Conservation (phyloP, 2,329 filamentous ascomycete genomes). For the Hypoxylon sp. region DNA sequence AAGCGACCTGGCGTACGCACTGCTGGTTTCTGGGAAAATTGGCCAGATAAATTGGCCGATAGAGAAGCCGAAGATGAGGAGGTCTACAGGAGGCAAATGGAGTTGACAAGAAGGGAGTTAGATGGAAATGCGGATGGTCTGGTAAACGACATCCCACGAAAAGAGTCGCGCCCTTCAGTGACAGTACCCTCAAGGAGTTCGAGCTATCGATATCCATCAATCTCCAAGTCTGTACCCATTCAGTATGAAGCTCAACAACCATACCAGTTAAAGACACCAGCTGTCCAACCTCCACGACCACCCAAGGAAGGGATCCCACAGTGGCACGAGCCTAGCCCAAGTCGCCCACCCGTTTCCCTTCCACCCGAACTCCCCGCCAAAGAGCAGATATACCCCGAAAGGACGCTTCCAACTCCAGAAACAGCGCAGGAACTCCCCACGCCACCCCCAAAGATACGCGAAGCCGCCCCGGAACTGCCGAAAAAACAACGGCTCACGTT, state of each 20-base stretch:
- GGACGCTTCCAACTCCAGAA: slow-evolving; percentile 46
- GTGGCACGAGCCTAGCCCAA: slow-evolving; percentile 20
- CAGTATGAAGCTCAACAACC: slow-evolving; percentile 57
- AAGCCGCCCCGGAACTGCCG: slow-evolving; percentile 43
- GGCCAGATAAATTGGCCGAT: slow-evolving; percentile 55
- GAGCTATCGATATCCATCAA: slow-evolving; percentile 70
- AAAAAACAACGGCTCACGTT: slow-evolving; percentile 78
- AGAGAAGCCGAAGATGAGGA: slow-evolving; percentile 58
- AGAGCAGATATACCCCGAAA: slow-evolving; percentile 50
- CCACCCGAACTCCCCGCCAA: slow-evolving; percentile 54
- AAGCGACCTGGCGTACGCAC: slow-evolving; percentile 70
- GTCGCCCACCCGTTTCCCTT: slow-evolving; percentile 28
- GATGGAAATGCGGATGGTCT: slow-evolving; percentile 53
- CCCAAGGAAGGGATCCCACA: slow-evolving; percentile 55
- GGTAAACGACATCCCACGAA: slow-evolving; percentile 48
- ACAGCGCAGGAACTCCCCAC: slow-evolving; percentile 45
- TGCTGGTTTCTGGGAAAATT: slow-evolving; percentile 62
- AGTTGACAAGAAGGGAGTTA: slow-evolving; percentile 64
- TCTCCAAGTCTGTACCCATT: slow-evolving; percentile 66
- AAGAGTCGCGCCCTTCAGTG: slow-evolving; percentile 35
- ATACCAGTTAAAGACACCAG: slow-evolving; percentile 37
- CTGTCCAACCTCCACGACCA: slow-evolving; percentile 57
- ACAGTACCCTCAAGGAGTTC: slow-evolving; percentile 27
- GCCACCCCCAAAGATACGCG: slow-evolving; percentile 54
- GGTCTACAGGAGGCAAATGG: slow-evolving; percentile 67